phyloP scores from a whole-genome alignment of 202 grass and related monocot genomes.

The Setaria viridis region DNA sequence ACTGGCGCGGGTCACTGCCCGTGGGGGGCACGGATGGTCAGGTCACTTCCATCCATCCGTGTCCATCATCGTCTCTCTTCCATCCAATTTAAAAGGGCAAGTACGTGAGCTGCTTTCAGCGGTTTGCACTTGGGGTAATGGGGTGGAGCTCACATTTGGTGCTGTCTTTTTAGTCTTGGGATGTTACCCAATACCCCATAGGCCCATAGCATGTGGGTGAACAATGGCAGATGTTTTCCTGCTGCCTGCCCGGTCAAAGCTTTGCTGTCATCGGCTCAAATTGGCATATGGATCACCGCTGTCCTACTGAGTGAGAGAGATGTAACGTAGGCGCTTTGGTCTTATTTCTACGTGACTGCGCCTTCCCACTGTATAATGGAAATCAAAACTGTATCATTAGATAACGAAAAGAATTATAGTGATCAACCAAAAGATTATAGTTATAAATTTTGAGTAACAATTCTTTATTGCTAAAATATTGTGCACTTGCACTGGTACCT shows the following conservation, averaged over 20 bases:
- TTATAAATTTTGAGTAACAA: too few species aligned
- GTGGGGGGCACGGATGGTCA: not conserved
- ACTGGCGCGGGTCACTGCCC: not conserved
- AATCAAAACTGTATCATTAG: too few species aligned
- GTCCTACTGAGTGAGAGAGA: too few species aligned
- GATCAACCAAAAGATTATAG: too few species aligned
- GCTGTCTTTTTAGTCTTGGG: not conserved
- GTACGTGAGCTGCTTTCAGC: not conserved
- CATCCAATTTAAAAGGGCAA: not conserved
- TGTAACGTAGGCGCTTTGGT: too few species aligned
- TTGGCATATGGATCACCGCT: not conserved
- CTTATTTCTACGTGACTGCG: too few species aligned
- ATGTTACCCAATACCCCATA: too few species aligned
- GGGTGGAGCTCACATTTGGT: not conserved
- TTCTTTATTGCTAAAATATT: too few species aligned
- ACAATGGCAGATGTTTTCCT: constrained; percentile 30
- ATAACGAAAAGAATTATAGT: too few species aligned
- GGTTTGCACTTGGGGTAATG: constrained; percentile 24
- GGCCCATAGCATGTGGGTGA: not conserved
- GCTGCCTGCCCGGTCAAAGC: not conserved
- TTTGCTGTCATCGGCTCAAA: not conserved
- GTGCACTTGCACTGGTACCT: too few species aligned
- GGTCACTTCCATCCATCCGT: not conserved
- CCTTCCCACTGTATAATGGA: too few species aligned
- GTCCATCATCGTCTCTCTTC: not conserved